phyloP scores from a whole-genome alignment of 1,284 basidiomycete species.

The Tausonia pullulans region DNA sequence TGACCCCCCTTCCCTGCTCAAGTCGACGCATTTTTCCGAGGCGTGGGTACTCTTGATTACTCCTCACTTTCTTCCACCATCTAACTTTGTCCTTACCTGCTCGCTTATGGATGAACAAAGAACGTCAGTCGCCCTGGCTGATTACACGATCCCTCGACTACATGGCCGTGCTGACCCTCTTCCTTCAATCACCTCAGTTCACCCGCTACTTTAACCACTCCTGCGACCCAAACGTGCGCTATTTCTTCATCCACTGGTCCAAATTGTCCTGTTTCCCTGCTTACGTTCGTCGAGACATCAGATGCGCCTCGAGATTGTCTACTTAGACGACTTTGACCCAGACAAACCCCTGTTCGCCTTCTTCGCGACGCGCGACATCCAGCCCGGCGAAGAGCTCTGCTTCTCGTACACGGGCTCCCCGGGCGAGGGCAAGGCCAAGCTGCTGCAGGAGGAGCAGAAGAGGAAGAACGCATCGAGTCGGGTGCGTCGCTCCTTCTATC shows the following conservation, averaged over 20 bases:
- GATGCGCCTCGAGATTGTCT: not conserved
- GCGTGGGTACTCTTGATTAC: too few species aligned
- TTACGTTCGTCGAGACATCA: not conserved
- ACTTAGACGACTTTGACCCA: not conserved
- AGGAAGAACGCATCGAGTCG: too few species aligned
- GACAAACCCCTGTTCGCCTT: not conserved
- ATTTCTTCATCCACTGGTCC: not conserved
- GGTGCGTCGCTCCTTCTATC: too few species aligned
- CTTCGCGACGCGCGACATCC: not conserved
- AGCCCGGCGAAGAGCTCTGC: not conserved
- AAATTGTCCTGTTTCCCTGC: too few species aligned
- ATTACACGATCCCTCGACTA: too few species aligned
- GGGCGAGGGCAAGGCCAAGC: too few species aligned
- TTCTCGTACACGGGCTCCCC: not conserved
- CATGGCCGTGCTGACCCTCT: not conserved
- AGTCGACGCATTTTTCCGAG: not conserved
- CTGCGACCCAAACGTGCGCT: not conserved
- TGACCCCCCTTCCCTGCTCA: not conserved
- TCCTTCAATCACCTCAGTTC: not conserved
- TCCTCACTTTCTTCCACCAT: not conserved
- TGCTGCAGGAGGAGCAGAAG: too few species aligned
- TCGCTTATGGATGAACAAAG: not conserved
- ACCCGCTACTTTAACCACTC: conserved; percentile 1
- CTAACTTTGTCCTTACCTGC: not conserved
- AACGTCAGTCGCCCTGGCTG: not conserved